Percentiles rank a stretch among this genome's conserved stretches.
These are phyloP conservation scores for Thalassia testudinum DNA, from an alignment of 116 monocot genomes.

Conservation along the genomic window DNA sequence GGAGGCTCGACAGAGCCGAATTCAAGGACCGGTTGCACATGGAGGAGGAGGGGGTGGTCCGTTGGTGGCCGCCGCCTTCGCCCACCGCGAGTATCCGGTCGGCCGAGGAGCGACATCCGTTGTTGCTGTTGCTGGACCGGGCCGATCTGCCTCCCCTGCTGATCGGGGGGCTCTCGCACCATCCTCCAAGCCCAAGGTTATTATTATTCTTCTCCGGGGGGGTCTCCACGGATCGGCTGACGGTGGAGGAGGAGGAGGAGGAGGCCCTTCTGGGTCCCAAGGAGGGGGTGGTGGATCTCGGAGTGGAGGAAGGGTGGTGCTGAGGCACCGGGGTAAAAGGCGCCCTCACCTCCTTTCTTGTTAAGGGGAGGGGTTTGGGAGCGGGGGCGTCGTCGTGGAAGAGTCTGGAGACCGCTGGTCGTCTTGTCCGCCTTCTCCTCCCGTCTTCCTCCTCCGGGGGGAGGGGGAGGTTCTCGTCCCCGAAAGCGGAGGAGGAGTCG, in stretches of 20 bases:
- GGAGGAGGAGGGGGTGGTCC: conserved; percentile 5
- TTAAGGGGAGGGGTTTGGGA: not conserved
- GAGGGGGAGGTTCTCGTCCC: conserved; percentile 36
- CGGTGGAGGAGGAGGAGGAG: not conserved
- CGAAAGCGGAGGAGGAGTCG: conserved; percentile 11
- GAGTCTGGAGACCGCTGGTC: conserved; percentile 17
- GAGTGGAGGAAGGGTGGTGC: conserved; percentile 3
- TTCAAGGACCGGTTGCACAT: conserved; percentile 18
- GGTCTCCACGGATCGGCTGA: not conserved
- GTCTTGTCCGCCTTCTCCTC: conserved; percentile 2
- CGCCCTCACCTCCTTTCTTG: not conserved
- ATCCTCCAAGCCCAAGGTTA: conserved; percentile 15
- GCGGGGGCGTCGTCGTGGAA: conserved; percentile 23
- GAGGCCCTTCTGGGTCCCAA: conserved; percentile 1
- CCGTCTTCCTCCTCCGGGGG: conserved; percentile 5
- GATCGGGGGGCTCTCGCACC: conserved; percentile 59
- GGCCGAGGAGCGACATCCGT: conserved; percentile 46
- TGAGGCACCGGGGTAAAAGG: conserved; percentile 22
- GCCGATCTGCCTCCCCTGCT: conserved; percentile 5
- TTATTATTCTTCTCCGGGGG: conserved; percentile 21
- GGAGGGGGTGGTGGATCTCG: conserved; percentile 1
- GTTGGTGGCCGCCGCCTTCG: not conserved
- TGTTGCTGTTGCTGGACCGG: conserved; percentile 15
- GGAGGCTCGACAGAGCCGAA: not conserved
- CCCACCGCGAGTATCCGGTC: conserved; percentile 16